Evolutionary conservation across 1,284 basidiomycete genomes (phyloP).

Genomic region (Sanguinoderma infundibulare): DNA sequence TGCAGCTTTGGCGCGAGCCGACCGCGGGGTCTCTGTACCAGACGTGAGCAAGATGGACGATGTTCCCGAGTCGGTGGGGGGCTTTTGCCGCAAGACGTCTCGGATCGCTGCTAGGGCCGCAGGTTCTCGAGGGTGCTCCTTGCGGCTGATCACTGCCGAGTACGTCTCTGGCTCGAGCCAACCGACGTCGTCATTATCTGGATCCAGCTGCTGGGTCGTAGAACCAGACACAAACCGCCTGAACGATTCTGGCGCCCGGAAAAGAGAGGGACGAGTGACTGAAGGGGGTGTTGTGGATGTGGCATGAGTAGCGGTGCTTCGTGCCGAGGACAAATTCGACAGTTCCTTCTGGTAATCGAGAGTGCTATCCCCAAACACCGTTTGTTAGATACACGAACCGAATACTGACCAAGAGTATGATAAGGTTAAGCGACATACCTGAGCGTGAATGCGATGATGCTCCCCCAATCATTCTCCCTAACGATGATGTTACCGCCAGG

Average conservation of each 20-base stretch:
- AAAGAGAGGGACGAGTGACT: conserved; percentile 43
- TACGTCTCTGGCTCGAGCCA: conserved; percentile 68
- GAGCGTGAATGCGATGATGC: conserved; percentile 74
- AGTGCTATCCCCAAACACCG: conserved; percentile 45
- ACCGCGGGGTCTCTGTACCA: conserved; percentile 38
- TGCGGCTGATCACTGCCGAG: conserved; percentile 61
- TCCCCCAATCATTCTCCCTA: conserved; percentile 74
- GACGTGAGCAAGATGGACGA: conserved; percentile 13
- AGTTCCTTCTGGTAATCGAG: conserved; percentile 66
- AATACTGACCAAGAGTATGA: background rate
- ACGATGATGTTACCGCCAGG: conserved; percentile 73
- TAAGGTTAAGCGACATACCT: conserved; percentile 43
- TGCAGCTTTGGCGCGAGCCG: conserved; percentile 63
- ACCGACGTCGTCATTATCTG: conserved; percentile 57
- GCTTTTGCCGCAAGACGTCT: conserved; percentile 62
- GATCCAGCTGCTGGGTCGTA: conserved; percentile 49
- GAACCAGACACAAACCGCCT: conserved; percentile 47
- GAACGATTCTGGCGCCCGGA: conserved; percentile 48
- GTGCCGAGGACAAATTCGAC: conserved; percentile 42
- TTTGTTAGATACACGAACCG: background rate
- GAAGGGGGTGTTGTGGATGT: conserved; percentile 33
- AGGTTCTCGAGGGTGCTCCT: conserved; percentile 64
- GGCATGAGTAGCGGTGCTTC: conserved; percentile 24
- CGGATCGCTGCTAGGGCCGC: conserved; percentile 59
- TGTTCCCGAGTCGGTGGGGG: conserved; percentile 34